Evolutionary conservation across 2,329 filamentous ascomycete species (phyloP).

Genomic region (Monosporascus sp.): DNA sequence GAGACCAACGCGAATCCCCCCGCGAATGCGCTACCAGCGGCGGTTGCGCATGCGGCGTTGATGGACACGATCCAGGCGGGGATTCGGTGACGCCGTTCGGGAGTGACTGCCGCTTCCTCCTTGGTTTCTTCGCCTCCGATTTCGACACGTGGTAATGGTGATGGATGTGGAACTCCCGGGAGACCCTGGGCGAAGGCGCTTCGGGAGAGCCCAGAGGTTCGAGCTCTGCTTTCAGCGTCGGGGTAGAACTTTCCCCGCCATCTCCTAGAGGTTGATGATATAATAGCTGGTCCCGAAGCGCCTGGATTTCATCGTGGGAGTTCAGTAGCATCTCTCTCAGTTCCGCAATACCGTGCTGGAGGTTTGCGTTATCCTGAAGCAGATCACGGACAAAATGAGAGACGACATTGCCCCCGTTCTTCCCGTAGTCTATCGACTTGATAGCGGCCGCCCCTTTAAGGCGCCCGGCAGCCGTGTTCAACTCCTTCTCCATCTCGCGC

Average conservation of each 20-base stretch:
- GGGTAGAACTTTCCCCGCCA: slow-evolving; percentile 32
- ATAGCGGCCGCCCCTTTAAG: slow-evolving; percentile 75
- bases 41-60: slow-evolving; percentile 37
- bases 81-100: slow-evolving; percentile 59
- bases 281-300: slow-evolving; percentile 73
- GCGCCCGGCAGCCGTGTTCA: slow-evolving; percentile 72
- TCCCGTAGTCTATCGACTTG: slow-evolving; percentile 56
- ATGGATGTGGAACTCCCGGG: slow-evolving; percentile 83
- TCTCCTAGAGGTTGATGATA: slow-evolving; percentile 66
- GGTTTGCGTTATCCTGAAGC: slow-evolving; percentile 86
- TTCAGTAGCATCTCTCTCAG: slow-evolving; percentile 83
- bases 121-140: slow-evolving; percentile 56
- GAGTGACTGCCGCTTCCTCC: slow-evolving; percentile 66
- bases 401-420: slow-evolving; percentile 65
- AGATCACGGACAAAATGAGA: slow-evolving; percentile 95
- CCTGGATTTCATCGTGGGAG: slow-evolving; percentile 92
- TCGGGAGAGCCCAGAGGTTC: slow-evolving; percentile 39
- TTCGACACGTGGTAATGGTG: slow-evolving; percentile 82
- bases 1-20: slow-evolving; percentile 57
- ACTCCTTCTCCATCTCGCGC: slow-evolving; percentile 73
- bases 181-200: slow-evolving; percentile 35
- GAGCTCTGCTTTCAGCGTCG: slow-evolving; percentile 68
- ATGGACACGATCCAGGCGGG: slow-evolving; percentile 33
- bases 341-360: slow-evolving; percentile 89
- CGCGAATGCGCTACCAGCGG: slow-evolving; percentile 36